Conservation (phyloP, 345 rosid genomes). For the Populus alba region DNA sequence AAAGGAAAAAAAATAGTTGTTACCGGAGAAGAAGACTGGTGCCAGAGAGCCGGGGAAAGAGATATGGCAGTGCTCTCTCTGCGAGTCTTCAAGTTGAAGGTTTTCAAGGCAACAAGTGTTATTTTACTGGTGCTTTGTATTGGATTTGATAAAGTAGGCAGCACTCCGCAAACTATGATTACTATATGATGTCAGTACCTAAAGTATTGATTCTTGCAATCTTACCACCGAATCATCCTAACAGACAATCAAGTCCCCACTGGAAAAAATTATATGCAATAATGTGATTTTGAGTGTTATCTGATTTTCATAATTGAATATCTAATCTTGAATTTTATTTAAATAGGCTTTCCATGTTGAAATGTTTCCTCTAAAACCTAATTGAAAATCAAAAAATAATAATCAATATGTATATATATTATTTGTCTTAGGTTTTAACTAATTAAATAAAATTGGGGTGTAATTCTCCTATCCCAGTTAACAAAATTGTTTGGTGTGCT, state of each 20-base stretch:
- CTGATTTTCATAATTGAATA: too few species aligned
- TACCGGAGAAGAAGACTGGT: constrained; percentile 3
- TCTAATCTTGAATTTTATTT: too few species aligned
- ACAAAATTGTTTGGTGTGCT: too few species aligned
- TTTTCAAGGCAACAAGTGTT: neutral
- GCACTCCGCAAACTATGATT: neutral
- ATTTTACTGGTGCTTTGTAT: neutral
- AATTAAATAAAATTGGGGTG: too few species aligned
- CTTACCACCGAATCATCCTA: neutral
- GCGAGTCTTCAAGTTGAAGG: neutral
- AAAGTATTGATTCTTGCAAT: neutral
- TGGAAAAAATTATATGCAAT: too few species aligned
- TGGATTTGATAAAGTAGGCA: neutral
- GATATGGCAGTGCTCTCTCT: neutral
- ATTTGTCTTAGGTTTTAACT: too few species aligned
- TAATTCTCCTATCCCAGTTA: too few species aligned
- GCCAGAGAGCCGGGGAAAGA: neutral
- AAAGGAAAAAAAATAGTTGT: neutral
- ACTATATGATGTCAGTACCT: neutral
- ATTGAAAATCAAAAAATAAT: too few species aligned
- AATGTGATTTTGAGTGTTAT: too few species aligned
- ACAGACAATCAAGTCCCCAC: neutral
- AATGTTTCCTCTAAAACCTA: too few species aligned
- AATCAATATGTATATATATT: too few species aligned
- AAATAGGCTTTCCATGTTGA: too few species aligned